These are phyloP conservation scores for Polychytrium aggregatum DNA, from an alignment of 192 early-diverging fungal species.

Conservation along the genomic window DNA sequence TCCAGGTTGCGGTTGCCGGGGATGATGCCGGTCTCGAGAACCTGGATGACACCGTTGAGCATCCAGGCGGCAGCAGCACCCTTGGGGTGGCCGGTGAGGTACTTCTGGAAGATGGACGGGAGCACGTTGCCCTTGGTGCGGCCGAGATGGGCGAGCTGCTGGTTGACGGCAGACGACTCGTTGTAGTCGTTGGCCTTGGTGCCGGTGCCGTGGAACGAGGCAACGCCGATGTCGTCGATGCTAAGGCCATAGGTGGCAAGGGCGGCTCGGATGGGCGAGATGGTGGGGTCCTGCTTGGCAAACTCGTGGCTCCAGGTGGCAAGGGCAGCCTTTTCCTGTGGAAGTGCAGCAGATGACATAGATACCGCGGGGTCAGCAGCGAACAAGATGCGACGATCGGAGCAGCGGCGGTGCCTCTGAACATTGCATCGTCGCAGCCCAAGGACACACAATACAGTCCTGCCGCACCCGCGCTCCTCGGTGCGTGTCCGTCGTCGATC, in stretches of 20 bases:
- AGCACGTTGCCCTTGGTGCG: conserved; percentile 69
- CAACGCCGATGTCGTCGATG: conserved; percentile 84
- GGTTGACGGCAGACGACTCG: conserved; percentile 76
- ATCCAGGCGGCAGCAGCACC: conserved; percentile 94
- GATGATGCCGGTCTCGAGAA: conserved; percentile 70
- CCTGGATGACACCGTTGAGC: conserved; percentile 85
- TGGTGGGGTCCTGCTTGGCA: conserved; percentile 56
- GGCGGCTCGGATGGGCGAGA: conserved; percentile 77
- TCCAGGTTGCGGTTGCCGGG: conserved; percentile 90
- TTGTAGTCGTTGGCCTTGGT: conserved; percentile 95
- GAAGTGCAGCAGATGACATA: too few species aligned
- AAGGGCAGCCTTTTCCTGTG: conserved; percentile 63
- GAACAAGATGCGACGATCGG: too few species aligned
- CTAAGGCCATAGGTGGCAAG: conserved; percentile 80
- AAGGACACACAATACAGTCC: background rate
- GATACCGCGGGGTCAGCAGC: background rate
- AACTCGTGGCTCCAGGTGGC: conserved; percentile 72
- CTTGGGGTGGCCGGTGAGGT: conserved; percentile 95
- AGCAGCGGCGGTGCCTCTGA: too few species aligned
- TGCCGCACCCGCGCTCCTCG: background rate
- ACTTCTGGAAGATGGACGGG: conserved; percentile 81
- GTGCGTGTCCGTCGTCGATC: too few species aligned
- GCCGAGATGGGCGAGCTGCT: conserved; percentile 77
- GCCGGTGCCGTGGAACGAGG: conserved; percentile 92
- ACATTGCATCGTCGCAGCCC: background rate